These are phyloP conservation scores for Balansia obtecta DNA, from an alignment of 2,329 filamentous ascomycete species.

Conservation along the genomic window DNA sequence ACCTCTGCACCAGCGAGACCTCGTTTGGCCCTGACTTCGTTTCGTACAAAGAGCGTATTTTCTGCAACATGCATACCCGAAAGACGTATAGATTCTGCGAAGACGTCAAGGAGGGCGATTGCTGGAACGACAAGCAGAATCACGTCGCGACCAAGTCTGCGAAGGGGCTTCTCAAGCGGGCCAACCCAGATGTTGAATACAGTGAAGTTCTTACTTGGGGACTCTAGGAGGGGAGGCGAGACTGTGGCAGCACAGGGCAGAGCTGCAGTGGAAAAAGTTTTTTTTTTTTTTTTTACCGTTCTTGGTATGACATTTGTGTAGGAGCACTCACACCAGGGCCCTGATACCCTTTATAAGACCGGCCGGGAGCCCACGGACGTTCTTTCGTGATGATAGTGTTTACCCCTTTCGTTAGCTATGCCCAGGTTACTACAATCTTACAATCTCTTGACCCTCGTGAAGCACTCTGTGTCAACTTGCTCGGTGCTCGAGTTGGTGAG, in stretches of 20 bases:
- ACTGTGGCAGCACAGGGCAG: background rate
- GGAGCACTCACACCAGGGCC: too few relatives aligned
- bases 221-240: background rate
- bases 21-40: constrained; percentile 6
- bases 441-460: too few relatives aligned
- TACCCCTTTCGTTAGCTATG: too few relatives aligned
- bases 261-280: too few relatives aligned
- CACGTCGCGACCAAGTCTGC: background rate
- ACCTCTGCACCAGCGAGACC: constrained; percentile 7
- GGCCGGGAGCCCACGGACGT: too few relatives aligned
- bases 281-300: too few relatives aligned
- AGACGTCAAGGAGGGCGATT: constrained; percentile 3
- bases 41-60: constrained; percentile 9
- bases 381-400: too few relatives aligned
- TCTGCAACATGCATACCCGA: constrained; percentile 11
- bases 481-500: too few relatives aligned
- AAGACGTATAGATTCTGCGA: constrained; percentile 9
- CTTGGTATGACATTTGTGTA: too few relatives aligned
- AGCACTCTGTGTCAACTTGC: too few relatives aligned
- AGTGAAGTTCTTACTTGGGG: background rate
- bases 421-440: too few relatives aligned
- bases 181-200: background rate
- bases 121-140: constrained; percentile 9
- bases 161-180: background rate
- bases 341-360: too few relatives aligned